These are phyloP conservation scores for Dacryopinax primogenitus DNA, from an alignment of 768 basidiomycete species.

Conservation along the genomic window DNA sequence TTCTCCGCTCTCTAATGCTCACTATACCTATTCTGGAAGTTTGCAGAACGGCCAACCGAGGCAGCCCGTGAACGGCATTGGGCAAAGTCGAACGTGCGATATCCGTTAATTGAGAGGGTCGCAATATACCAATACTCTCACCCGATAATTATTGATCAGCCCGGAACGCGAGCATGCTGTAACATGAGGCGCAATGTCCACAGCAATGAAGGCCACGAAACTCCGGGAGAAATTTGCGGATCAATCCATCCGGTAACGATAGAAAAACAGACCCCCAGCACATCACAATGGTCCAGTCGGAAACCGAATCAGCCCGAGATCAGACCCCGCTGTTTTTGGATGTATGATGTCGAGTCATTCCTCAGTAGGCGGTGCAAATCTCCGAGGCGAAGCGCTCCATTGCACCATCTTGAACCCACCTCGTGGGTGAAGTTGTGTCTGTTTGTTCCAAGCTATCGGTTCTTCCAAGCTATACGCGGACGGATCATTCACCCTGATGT, in stretches of 20 bases:
- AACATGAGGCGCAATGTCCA: constrained; percentile 3
- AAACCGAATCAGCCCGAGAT: constrained; percentile 8
- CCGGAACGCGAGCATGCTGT: background rate
- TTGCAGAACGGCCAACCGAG: background rate
- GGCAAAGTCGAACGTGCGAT: constrained; percentile 6
- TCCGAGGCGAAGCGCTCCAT: background rate
- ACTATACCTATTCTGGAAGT: background rate
- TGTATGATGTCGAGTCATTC: background rate
- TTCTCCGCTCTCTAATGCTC: constrained; percentile 2
- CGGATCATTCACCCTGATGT: constrained; percentile 2
- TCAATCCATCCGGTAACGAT: background rate
- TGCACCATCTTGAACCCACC: background rate
- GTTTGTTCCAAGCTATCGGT: background rate
- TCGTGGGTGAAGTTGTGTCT: background rate
- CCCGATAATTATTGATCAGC: too few species aligned
- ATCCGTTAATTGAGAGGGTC: background rate
- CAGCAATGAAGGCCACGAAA: background rate
- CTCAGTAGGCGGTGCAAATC: background rate
- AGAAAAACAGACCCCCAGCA: background rate
- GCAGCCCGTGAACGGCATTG: background rate
- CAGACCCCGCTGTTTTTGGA: background rate
- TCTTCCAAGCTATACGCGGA: background rate
- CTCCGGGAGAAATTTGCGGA: background rate
- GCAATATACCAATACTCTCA: too few species aligned
- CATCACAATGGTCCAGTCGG: background rate